Base-by-base conservation (phyloP, 2,329 filamentous ascomycete species). In the Sclerotinia subarctica region DNA sequence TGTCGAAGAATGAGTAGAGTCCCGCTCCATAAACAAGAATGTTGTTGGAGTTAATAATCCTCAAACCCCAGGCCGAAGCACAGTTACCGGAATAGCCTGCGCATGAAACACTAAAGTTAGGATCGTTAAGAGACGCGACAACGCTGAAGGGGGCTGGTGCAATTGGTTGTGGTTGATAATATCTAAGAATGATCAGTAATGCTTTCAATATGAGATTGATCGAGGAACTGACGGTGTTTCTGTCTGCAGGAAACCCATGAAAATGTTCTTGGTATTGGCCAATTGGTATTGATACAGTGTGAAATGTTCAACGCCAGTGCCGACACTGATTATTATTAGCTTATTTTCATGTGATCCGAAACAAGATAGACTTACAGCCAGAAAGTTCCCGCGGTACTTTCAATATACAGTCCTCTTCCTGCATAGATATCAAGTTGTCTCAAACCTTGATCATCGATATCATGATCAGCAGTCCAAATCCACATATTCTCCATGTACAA, bases 81-180 rank as follows among this genome's bases (percentile, higher is more conserved):
- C 85, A 87, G 0, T 70, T 71, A 3, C 80, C 79, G 2, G 79
- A 10, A 49, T 42, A 29, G 5, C 68, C 81, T n/a, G 76, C 71
- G 69, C 84, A 85, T 32, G 67, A 73, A 62, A 79, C 75, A 0
- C 74, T 56, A 13, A 83, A 91, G 77, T 80, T 79, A 0, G 84
- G 85, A 70, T 88, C 85, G 26, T 81, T 78, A 0, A 79, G 73
- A 0, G 80, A 75, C 29, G 69, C 4, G n/a, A 69, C 68, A 5
- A 69, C 78, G 0, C 80, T 80, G 78, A 90, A 92, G 35, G 88
- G 90, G 87, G 89, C 10, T 79, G 79, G 81, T 0, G 88, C 86
- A 57, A 79, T 79, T 0, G 89, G 89, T 74, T 84, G 86, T 32
- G 88, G 86, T 77, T 92, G 89, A 78, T 86, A 91, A 78, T 92